Percentiles rank a stretch among this genome's conserved stretches.
Evolutionary conservation across 2,329 filamentous ascomycete genomes (phyloP).

Genomic region (Akanthomyces dipterigenus): DNA sequence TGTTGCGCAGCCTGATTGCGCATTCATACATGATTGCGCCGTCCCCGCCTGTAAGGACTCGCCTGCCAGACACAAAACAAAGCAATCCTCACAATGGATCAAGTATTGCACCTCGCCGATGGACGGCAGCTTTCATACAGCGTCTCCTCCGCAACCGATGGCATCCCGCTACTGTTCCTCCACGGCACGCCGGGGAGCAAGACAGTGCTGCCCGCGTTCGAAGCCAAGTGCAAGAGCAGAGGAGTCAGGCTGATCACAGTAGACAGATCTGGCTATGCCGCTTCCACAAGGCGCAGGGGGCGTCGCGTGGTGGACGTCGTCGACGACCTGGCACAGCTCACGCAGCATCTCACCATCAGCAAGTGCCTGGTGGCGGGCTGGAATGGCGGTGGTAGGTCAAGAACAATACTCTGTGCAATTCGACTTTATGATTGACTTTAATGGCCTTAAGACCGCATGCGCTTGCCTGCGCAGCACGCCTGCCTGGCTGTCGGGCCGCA

Average conservation of each 20-base stretch:
- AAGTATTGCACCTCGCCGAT: neutral
- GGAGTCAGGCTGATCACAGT: neutral
- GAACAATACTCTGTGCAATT: neutral
- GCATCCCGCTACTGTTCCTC: neutral
- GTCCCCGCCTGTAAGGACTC: too few relatives aligned
- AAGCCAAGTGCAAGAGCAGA: neutral
- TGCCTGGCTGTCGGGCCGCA: neutral
- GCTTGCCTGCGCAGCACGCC: neutral
- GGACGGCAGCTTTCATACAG: neutral
- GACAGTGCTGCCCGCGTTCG: neutral
- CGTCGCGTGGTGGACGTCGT: neutral
- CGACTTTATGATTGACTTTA: neutral
- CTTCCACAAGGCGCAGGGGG: neutral
- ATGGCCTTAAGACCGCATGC: neutral
- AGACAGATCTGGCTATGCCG: neutral
- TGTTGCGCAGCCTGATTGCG: too few relatives aligned
- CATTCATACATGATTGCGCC: too few relatives aligned
- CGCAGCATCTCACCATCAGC: neutral
- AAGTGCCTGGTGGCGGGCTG: neutral
- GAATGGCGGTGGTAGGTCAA: neutral
- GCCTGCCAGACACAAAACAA: neutral
- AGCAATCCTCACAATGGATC: neutral
- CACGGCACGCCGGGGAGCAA: neutral
- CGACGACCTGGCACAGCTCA: neutral
- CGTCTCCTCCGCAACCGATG: neutral